Base-by-base conservation (phyloP, 441 rosid genomes). In the Rhodomyrtus psidioides region DNA sequence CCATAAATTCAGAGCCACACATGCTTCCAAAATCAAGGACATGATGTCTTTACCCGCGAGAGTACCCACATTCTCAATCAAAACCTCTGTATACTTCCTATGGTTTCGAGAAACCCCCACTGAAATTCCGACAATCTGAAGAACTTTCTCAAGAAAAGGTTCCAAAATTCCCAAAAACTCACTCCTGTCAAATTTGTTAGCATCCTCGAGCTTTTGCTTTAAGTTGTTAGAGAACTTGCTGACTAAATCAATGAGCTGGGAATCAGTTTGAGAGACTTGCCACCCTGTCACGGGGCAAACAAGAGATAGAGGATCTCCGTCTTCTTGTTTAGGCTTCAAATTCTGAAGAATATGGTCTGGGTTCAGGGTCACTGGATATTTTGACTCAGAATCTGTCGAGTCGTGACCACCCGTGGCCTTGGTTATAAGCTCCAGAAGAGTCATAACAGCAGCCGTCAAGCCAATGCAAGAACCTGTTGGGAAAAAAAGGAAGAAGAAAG, bases 361-460 rank as follows among this genome's bases (percentile, higher is more conserved):
- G 90, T 93, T 91, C 55, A 97, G 90, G 86, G 92, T 83, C 53
- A 96, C 88, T 0, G 96, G 98, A 85, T 90, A 92, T 46, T 93
- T 97, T 5, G 91, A 86, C 28, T 89, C 91, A 23, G 92, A 81
- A 42, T 82, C 85, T 53, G 56, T 42, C 39, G 82, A 82, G 30
- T 92, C 91, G 7, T 54, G 87, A 76, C 86, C 91, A 83, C 91
- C 89, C 24, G 89, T 83, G 8, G 95, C 94, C 86, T 93, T 93
- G 12, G 94, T 91, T 85, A 97, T 93, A 86, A 90, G 93, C 85
- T 97, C 98, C 85, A 97, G 95, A 91, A 97, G 90, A 74, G 95
- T 94, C 98, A 97, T 97, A 84, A 55, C 83, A 16, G 86, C 55
- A 76, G 16, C 39, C n/a, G 7, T 70, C 51, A 70, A 70, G n/a